Evolutionary conservation across 2,329 filamentous ascomycete genomes (phyloP), one percentile per base, ranked within the genome.

Genomic region (Cytospora leucostoma): DNA sequence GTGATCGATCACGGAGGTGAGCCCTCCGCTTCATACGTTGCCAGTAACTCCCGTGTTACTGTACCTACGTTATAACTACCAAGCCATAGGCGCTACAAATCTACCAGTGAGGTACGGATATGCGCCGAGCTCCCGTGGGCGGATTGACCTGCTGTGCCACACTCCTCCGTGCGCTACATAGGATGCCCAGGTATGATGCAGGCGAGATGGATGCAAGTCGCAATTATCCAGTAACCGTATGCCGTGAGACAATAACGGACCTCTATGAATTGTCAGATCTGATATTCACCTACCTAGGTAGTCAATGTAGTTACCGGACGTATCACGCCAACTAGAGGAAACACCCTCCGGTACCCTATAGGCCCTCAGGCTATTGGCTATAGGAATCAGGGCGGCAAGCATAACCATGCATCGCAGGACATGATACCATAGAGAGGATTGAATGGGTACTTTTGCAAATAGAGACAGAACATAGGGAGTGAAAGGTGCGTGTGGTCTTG

Each of bases 111-210:
- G n/a, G 44, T 47, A 47, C n/a, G 7, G 12, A 47, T 47, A 21
- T 47, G 44, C 44, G 44, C 44, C 44, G 44, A 47, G n/a, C 44
- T 47, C 44, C 44, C 44, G 44, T 47, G 44, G 44, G 44, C n/a
- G 44, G n/a, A 5, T 17, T 21, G n/a, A 21, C 8, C 44, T 47
- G 44, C 44, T 47, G 44, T 47, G 44, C 44, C n/a, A 47, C 44
- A 7, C 21, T 19, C n/a, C 44, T 21, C n/a, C n/a, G 27, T 27
- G 27, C 27, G n/a, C n/a, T 47, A 19, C 44, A 47, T 21, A 11
- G n/a, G n/a, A 21, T 47, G n/a, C n/a, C 12, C n/a, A 10, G 19
- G n/a, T 47, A 21, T 40, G 12, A 40, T 40, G 38, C 38, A n/a
- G 27, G 27, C 2, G 27, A 19, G 44, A 21, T 47, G 44, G 21